Conservation (phyloP, 495 filamentous ascomycete species). For the Aspergillus diversus region DNA sequence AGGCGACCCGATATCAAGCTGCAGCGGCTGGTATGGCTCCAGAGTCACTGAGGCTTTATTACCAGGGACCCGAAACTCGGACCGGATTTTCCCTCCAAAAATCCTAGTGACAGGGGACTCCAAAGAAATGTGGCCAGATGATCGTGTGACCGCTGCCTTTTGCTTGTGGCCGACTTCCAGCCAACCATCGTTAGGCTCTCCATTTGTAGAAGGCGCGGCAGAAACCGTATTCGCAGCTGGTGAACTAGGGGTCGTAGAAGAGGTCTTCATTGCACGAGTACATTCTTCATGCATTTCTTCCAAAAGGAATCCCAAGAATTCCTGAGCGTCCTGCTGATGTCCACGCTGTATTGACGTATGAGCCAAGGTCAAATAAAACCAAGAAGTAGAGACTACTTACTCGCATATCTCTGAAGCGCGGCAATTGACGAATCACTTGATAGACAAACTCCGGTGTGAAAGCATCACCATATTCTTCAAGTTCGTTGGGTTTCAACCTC, state of each 20-base stretch:
- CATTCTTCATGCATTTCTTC: conserved; percentile 95
- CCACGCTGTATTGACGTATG: conserved; percentile 61
- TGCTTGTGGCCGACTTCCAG: conserved; percentile 93
- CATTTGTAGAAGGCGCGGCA: conserved; percentile 39
- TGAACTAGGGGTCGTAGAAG: conserved; percentile 31
- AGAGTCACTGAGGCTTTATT: conserved; percentile 87
- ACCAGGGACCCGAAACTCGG: conserved; percentile 84
- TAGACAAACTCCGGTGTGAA: conserved; percentile 97
- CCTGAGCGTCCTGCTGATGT: conserved; percentile 97
- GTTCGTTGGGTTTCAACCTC: conserved; percentile 75
- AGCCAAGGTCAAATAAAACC: neutral
- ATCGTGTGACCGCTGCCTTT: conserved; percentile 81
- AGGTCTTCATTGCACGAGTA: conserved; percentile 68
- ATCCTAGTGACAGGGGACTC: conserved; percentile 91
- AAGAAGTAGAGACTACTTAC: conserved; percentile 48
- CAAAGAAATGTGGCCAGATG: conserved; percentile 71
- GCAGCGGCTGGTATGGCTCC: conserved; percentile 91
- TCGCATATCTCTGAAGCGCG: conserved; percentile 89
- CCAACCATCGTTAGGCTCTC: conserved; percentile 65
- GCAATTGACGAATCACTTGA: conserved; percentile 82
- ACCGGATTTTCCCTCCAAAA: conserved; percentile 89
- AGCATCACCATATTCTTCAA: conserved; percentile 88
- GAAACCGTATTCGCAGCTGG: conserved; percentile 47
- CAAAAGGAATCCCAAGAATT: conserved; percentile 92
- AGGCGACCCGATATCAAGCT: conserved; percentile 87